Conservation (phyloP, 2,329 filamentous ascomycete genomes). For the Fusarium metavorans region DNA sequence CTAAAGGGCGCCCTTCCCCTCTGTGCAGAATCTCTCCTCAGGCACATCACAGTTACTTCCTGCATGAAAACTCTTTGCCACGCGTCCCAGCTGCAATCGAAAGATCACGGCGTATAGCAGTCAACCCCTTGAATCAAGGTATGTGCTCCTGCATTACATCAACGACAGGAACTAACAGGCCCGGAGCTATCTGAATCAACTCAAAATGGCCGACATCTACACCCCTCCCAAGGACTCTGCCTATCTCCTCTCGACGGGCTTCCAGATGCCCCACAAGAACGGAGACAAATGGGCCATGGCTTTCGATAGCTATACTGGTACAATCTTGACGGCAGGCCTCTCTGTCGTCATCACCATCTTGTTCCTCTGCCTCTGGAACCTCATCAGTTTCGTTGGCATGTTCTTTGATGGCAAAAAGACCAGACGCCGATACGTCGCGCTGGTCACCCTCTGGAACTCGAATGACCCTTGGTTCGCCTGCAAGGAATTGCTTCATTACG, state of each 20-base stretch:
- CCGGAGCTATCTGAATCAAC: not conserved
- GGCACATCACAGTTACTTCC: not conserved
- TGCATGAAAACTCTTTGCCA: not conserved
- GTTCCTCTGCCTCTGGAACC: not conserved
- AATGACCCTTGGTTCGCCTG: conserved; percentile 3
- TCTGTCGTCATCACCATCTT: not conserved
- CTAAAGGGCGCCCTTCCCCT: not conserved
- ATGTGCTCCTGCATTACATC: not conserved
- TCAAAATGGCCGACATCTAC: not conserved
- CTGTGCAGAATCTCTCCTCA: not conserved
- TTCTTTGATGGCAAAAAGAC: not conserved
- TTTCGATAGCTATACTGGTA: not conserved
- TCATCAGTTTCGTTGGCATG: not conserved
- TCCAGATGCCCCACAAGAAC: not conserved
- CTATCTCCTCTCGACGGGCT: not conserved
- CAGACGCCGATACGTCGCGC: not conserved
- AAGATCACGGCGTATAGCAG: not conserved
- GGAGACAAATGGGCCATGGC: not conserved
- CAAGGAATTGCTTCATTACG: not conserved
- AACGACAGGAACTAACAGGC: not conserved
- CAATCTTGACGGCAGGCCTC: not conserved
- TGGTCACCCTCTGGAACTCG: conserved; percentile 3
- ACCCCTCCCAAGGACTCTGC: not conserved
- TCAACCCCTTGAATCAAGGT: not conserved
- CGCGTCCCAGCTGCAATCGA: not conserved